These are phyloP conservation scores for Phytopythium kandeliae DNA, from an alignment of 352 stramenopile species.

Conservation along the genomic window DNA sequence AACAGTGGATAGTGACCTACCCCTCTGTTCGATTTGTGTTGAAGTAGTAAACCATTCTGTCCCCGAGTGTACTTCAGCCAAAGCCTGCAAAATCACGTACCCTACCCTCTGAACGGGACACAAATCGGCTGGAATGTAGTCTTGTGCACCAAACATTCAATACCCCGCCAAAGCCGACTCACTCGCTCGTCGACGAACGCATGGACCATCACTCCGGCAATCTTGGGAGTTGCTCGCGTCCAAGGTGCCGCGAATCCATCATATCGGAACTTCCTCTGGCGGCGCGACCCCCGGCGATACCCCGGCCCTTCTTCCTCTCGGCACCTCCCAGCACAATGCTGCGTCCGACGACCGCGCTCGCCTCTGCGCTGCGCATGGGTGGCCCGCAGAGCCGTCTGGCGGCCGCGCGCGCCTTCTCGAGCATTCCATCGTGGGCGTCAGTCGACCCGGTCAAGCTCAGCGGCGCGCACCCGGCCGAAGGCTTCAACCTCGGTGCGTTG, in stretches of 20 bases:
- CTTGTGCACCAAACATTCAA: no score
- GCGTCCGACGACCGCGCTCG: constrained; percentile 19
- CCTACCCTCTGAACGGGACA: no score
- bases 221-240: neutral
- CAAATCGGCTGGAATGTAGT: no score
- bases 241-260: neutral
- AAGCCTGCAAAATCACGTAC: neutral
- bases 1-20: no score
- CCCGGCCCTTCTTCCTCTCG: constrained; percentile 8
- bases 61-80: neutral
- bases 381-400: constrained; percentile 12
- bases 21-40: constrained; percentile 7
- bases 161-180: neutral
- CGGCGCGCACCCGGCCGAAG: constrained; percentile 61
- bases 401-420: constrained; percentile 40
- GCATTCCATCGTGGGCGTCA: constrained; percentile 88
- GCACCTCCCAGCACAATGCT: constrained; percentile 4
- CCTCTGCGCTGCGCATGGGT: constrained; percentile 8
- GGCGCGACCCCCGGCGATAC: constrained; percentile 9
- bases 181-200: neutral
- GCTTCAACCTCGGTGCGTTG: constrained; percentile 75
- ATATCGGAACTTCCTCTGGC: constrained; percentile 5
- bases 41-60: constrained; percentile 9
- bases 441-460: constrained; percentile 87
- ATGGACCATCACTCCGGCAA: neutral